Base-by-base conservation (phyloP, 2,329 filamentous ascomycete species). In the Ophiostoma perfectum region DNA sequence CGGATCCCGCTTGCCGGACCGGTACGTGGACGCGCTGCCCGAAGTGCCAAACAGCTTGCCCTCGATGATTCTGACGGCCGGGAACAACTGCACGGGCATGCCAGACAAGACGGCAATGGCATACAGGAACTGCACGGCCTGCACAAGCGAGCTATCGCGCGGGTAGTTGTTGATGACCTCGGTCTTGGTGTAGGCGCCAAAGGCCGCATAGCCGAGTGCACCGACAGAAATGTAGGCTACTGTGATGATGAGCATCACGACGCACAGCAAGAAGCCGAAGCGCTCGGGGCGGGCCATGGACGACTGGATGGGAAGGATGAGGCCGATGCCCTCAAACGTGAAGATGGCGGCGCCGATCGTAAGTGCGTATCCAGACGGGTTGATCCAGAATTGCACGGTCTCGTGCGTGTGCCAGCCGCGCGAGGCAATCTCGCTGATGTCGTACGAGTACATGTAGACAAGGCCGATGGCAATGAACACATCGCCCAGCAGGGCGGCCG, bases 81-180 rank as follows among this genome's bases (percentile, higher is more conserved):
- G 90, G 78, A 91, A 92, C 63, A 92, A 82, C 77, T 92, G 90
- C 1, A 92, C 89, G 0, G 90, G 90, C 63, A 87, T 88, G 45
- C 89, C 89, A 5, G 88, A 87, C n/a, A 92, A 80, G 7, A 92
- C 88, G 1, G 90, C 90, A 38, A 91, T 76, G 4, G 88, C 88
- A 79, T 92, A 92, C 66, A 92, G 80, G 74, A 91, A 88, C 73
- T 92, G 90, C 7, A 92, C 88, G 0, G 86, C 86, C 72, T 92
- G 91, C 79, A 92, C 90, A n/a, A 92, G 81, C 68, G 84, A 83
- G 76, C 84, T 89, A 72, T 82, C 81, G 73, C 91, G 89, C 0
- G 90, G 90, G 74, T 88, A 91, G 77, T 92, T 92, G 78, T 88
- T 87, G 75, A 92, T 91, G 77, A 92, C 85, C 74, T 92, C 88